A percentile compares a stretch with the other conserved stretches of the same genome.
Evolutionary conservation across 441 rosid species (phyloP).

Genomic region (Pelargonium australe): DNA sequence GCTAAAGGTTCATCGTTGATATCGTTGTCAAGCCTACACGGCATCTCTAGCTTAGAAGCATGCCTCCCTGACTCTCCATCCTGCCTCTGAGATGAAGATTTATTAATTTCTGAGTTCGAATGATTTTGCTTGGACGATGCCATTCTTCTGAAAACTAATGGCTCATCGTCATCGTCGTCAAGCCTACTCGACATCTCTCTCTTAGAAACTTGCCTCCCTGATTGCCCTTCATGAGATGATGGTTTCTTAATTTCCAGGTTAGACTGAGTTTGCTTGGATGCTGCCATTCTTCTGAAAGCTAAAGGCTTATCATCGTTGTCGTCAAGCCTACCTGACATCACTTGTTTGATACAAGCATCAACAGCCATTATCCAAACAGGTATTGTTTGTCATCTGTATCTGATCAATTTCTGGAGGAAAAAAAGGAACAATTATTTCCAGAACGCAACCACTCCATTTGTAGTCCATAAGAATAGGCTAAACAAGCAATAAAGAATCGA

Average conservation of each 20-base stretch:
- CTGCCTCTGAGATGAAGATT: slow-evolving; percentile 28
- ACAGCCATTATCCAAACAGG: slow-evolving; percentile 63
- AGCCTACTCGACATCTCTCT: slow-evolving; percentile 30
- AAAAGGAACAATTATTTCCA: neutral
- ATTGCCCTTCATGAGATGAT: slow-evolving; percentile 25
- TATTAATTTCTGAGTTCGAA: slow-evolving; percentile 37
- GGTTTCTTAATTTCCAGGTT: slow-evolving; percentile 38
- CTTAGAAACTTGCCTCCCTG: slow-evolving; percentile 7
- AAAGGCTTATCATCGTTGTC: slow-evolving; percentile 53
- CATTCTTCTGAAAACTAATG: slow-evolving; percentile 59
- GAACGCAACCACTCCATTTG: neutral
- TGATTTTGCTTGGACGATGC: slow-evolving; percentile 43
- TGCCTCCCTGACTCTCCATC: slow-evolving; percentile 13
- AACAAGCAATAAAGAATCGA: neutral
- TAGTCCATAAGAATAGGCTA: neutral
- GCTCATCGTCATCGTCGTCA: slow-evolving; percentile 51
- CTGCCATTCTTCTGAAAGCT: slow-evolving; percentile 53
- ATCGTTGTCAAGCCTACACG: too few species aligned
- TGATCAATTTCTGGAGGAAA: slow-evolving; percentile 30
- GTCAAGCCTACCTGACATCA: slow-evolving; percentile 32
- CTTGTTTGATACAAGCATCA: slow-evolving; percentile 47
- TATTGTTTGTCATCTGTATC: slow-evolving; percentile 37
- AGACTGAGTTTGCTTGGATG: slow-evolving; percentile 42
- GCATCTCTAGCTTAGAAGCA: neutral
- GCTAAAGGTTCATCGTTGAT: slow-evolving; percentile 37